Base-by-base conservation (phyloP, 2,329 filamentous ascomycete species). In the Apiospora aurea region DNA sequence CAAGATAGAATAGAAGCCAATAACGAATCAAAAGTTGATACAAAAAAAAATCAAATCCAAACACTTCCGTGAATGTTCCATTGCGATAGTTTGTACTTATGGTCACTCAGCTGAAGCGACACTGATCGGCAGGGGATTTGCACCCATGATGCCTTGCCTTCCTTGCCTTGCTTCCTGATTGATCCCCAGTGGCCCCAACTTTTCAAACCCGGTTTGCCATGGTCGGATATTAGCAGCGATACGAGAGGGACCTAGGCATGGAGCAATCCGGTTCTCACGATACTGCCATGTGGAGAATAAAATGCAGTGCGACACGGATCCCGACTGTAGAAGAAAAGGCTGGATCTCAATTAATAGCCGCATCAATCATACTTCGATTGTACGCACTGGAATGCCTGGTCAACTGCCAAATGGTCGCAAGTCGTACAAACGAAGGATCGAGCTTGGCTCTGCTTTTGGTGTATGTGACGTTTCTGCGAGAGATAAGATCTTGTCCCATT, bases 1-100 rank as follows among this genome's bases (percentile, higher is more conserved):
- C n/a, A 8, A 24, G 66, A 68, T 68, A 68, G 66, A 47, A 29
- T 68, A 68, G 24, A 68, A 18, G 16, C 44, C 66, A 68, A 68
- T 24, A n/a, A 47, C 2, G 66, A 29, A 47, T 11, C 29, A 26
- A 68, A 68, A 68, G 8, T 18, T 26, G 18, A 24, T 41, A 29
- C 13, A 67, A 46, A n/a, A 41, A 67, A 41, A 24, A 67, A 46
- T 38, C 7, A 57, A 67, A 29, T 64, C 21, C 41, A 41, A 64
- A n/a, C 26, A 38, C 53, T n/a, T 64, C 1, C 13, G 4, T n/a
- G 18, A 21, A 7, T 34, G 8, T 61, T 34, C 1, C 6, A n/a
- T 3, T 61, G 53, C 38, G 53, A 61, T 26, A 2, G 34, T 8
- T 38, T 34, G 7, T 34, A 4, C 8, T n/a, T 10, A 7, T 2